These are phyloP conservation scores for Ceratocystis albifundus DNA, from an alignment of 2,329 filamentous ascomycete genomes.

Conservation along the genomic window DNA sequence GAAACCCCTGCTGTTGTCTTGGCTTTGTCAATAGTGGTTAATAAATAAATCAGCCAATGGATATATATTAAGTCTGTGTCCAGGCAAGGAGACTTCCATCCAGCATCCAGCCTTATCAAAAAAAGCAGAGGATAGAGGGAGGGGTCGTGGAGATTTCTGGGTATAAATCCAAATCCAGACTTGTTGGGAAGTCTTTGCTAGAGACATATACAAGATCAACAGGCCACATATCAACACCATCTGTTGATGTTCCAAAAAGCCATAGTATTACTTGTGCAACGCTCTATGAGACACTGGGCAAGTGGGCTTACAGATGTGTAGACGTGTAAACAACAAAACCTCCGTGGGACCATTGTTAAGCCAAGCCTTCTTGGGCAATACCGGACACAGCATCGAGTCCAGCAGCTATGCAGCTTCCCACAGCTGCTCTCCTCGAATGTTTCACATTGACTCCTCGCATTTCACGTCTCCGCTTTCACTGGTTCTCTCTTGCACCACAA, in stretches of 20 bases:
- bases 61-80: background rate
- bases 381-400: background rate
- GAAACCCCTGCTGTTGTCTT: background rate
- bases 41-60: background rate
- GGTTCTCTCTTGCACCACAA: background rate
- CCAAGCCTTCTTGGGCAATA: background rate
- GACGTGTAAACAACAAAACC: background rate
- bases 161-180: background rate
- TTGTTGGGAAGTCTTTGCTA: background rate
- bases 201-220: background rate
- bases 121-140: background rate
- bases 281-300: background rate
- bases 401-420: background rate
- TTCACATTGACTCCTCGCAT: constrained; percentile 5
- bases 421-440: background rate
- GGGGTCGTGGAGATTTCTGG: background rate
- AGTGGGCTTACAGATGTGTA: background rate
- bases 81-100: background rate
- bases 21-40: background rate
- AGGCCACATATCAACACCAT: background rate
- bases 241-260: background rate
- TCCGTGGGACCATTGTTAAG: background rate
- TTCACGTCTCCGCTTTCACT: constrained; percentile 2
- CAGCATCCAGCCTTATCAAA: background rate
- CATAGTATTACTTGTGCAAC: background rate